Percentiles rank a stretch among this genome's conserved stretches.
phyloP scores from a whole-genome alignment of 805 yeast species.

The Candida silvicultrix region DNA sequence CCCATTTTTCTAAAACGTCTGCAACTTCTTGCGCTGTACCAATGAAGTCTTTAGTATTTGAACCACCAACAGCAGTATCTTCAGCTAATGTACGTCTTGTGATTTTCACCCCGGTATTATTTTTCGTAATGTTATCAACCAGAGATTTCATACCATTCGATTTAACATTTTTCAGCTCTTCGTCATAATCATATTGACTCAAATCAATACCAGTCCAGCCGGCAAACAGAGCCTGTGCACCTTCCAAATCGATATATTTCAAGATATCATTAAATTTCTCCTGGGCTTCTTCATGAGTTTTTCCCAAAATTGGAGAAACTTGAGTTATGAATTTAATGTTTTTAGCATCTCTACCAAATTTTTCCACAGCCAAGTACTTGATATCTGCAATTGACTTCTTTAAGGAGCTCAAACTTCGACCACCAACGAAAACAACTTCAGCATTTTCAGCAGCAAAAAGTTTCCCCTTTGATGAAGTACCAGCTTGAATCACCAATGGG shows the following conservation, averaged over 20 bases:
- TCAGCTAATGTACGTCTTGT: slow-evolving; percentile 19
- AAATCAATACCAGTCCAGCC: slow-evolving; percentile 37
- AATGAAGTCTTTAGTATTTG: slow-evolving; percentile 19
- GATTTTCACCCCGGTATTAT: slow-evolving; percentile 17
- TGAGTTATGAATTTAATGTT: slow-evolving; percentile 29
- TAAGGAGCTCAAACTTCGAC: slow-evolving; percentile 17
- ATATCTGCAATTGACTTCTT: slow-evolving; percentile 23
- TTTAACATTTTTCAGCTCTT: slow-evolving; percentile 24
- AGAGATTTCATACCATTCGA: slow-evolving; percentile 26
- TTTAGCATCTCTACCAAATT: slow-evolving; percentile 27
- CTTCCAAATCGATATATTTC: slow-evolving; percentile 28
- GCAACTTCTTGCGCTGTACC: slow-evolving; percentile 35
- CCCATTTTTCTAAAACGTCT: slow-evolving; percentile 34
- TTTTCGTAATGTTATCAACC: slow-evolving; percentile 24
- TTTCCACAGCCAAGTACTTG: slow-evolving; percentile 25
- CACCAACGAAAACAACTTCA: slow-evolving; percentile 29
- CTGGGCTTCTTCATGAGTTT: slow-evolving; percentile 32
- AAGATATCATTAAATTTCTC: slow-evolving; percentile 24
- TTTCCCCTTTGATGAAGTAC: slow-evolving; percentile 30
- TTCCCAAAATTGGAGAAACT: slow-evolving; percentile 28
- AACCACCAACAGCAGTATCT: slow-evolving; percentile 19
- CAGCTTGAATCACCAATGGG: slow-evolving; percentile 36
- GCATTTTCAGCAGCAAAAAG: slow-evolving; percentile 35
- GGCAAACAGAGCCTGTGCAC: slow-evolving; percentile 33
- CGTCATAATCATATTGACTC: slow-evolving; percentile 25